phyloP scores from a whole-genome alignment of 805 yeast genomes.

The Wickerhamomyces canadensis region DNA sequence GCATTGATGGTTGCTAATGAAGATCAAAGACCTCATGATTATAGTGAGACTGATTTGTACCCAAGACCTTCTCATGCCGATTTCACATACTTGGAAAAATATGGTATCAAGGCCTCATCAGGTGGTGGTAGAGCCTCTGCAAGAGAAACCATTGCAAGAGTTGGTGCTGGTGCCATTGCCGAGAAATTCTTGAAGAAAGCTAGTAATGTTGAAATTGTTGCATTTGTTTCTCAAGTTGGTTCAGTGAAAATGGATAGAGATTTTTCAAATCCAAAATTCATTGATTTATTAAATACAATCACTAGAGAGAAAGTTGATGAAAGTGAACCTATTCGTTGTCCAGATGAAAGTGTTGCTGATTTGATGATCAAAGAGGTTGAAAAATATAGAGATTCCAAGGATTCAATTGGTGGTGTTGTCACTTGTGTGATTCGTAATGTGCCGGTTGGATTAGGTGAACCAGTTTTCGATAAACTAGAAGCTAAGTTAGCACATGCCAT shows the following conservation, averaged over 20 bases:
- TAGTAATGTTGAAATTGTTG: conserved; percentile 87
- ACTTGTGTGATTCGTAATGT: conserved; percentile 94
- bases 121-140: conserved; percentile 99
- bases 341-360: conserved; percentile 64
- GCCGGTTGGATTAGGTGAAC: conserved; percentile 97
- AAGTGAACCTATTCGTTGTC: conserved; percentile 90
- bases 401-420: conserved; percentile 96
- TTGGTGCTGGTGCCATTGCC: conserved; percentile 98
- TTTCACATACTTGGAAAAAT: conserved; percentile 84
- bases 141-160: conserved; percentile 97
- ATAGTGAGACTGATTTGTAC: conserved; percentile 88
- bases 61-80: conserved; percentile 99
- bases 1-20: conserved; percentile 90
- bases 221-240: conserved; percentile 94
- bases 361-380: conserved; percentile 86
- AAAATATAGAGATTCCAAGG: conserved; percentile 76
- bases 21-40: conserved; percentile 96
- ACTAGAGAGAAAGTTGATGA: conserved; percentile 87
- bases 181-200: conserved; percentile 80
- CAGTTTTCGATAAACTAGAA: conserved; percentile 94
- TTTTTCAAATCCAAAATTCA: conserved; percentile 58
- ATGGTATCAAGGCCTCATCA: conserved; percentile 87
- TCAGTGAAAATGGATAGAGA: conserved; percentile 70
- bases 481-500: conserved; percentile 95
- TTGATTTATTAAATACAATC: conserved; percentile 61